Evolutionary conservation across 176 grass and related monocot genomes (phyloP), one percentile per base, ranked within the genome.

Genomic region (Musa acuminata): DNA sequence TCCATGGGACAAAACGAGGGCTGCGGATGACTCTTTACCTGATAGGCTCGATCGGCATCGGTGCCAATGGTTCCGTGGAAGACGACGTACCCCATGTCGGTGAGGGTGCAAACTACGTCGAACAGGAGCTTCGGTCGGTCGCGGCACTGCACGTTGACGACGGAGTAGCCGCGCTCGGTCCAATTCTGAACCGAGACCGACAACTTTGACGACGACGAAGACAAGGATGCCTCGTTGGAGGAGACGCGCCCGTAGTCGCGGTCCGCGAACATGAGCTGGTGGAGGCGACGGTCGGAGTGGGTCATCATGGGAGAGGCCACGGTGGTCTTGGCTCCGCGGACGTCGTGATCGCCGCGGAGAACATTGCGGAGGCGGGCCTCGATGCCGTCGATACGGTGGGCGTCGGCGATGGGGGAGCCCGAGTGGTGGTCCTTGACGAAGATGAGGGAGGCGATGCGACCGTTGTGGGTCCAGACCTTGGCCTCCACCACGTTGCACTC

Each of bases 1-100:
- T 22, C 9, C 11, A 55, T 13, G 22, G n/a, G 21, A 20, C 4
- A 2, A 16, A 9, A 19, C 9, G 9, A 14, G 21, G 13, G 6
- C 12, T 14, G 49, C 9, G 20, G 20, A 14, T 23, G 14, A 14
- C 23, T 52, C 4, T 16, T 26, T 43, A 99, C 96, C 96, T 91
- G 91, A 57, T 84, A 88, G 12, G 96, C 96, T 80, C 86, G 79
- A 83, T 91, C 91, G 75, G 75, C 91, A 67, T 88, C 83, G 50
- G 91, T 91, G 72, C 91, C 84, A 21, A 99, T 81, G 13, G 91
- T 99, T 82, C 96, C 96, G 54, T 99, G 96, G 75, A 87, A 99
- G 13, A 99, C 91, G 20, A 94, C 88, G 80, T 99, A 99, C 73
- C 94, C 96, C 96, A 99, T 74, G 80, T 99, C 96, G 51, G 96